A percentile compares a stretch with the other conserved stretches of the same genome.
These are phyloP conservation scores for Ceratobasidium sp. DNA, from an alignment of 1,284 basidiomycete species.

Conservation along the genomic window DNA sequence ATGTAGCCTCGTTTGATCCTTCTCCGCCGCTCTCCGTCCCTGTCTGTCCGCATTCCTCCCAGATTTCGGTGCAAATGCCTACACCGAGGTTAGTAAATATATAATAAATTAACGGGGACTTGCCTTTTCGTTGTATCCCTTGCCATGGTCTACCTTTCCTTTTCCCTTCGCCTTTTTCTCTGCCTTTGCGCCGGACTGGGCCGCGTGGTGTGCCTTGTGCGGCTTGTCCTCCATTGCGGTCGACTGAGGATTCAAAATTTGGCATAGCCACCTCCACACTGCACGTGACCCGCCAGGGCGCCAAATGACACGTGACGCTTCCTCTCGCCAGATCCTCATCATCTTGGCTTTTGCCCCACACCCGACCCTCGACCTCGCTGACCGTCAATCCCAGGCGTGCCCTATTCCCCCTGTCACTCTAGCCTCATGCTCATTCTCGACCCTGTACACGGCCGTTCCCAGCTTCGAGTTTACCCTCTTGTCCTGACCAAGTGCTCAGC, in stretches of 20 bases:
- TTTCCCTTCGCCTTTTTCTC: constrained; percentile 79
- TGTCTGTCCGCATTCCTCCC: constrained; percentile 89
- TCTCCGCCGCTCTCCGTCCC: constrained; percentile 91
- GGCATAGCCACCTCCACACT: constrained; percentile 23
- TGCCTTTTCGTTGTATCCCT: constrained; percentile 92
- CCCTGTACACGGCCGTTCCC: too few species aligned
- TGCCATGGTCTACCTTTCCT: constrained; percentile 66
- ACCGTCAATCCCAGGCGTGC: too few species aligned
- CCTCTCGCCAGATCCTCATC: too few species aligned
- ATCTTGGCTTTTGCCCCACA: too few species aligned
- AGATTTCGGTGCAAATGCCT: constrained; percentile 92
- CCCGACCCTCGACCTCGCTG: too few species aligned
- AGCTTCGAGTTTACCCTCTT: too few species aligned
- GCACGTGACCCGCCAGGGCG: constrained; percentile 11
- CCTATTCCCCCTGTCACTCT: too few species aligned
- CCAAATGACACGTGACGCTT: too few species aligned
- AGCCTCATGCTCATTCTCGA: too few species aligned
- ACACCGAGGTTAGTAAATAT: background rate
- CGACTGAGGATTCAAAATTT: constrained; percentile 30
- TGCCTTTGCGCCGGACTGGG: constrained; percentile 78
- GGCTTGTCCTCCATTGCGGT: constrained; percentile 72
- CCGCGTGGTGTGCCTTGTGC: constrained; percentile 82
- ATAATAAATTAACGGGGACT: constrained; percentile 48
- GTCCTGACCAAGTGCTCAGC: too few species aligned
- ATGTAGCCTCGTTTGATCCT: constrained; percentile 94